These are phyloP conservation scores for Linnemannia schmuckeri DNA, from an alignment of 192 early-diverging fungal species.

Conservation along the genomic window DNA sequence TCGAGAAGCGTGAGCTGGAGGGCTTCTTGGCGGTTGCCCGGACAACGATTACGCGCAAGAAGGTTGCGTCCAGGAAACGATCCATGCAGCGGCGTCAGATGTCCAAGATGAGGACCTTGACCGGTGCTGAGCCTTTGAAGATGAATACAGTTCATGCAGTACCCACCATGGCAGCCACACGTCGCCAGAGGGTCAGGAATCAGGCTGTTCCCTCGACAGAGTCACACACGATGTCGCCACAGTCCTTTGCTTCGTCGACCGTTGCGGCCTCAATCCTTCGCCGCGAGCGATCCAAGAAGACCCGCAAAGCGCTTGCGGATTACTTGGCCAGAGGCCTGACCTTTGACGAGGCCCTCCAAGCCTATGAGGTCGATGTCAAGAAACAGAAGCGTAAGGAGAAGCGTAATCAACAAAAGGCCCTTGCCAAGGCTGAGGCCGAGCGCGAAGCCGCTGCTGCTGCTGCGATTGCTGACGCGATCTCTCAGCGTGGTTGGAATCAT, in stretches of 20 bases:
- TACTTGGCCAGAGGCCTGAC: conserved; percentile 34
- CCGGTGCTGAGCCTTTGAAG: background rate
- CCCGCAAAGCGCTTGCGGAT: conserved; percentile 34
- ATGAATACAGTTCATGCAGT: background rate
- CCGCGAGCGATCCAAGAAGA: conserved; percentile 30
- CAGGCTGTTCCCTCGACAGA: background rate
- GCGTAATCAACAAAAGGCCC: conserved; percentile 25
- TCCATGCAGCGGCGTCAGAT: conserved; percentile 29
- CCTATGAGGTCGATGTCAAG: conserved; percentile 11
- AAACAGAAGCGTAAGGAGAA: conserved; percentile 18
- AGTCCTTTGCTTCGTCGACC: background rate
- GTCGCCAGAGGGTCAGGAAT: background rate
- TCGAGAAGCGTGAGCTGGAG: conserved; percentile 40
- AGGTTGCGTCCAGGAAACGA: conserved; percentile 15
- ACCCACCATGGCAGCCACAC: background rate
- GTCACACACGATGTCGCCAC: background rate
- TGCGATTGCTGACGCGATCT: conserved; percentile 26
- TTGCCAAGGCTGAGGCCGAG: conserved; percentile 35
- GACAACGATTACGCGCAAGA: conserved; percentile 17
- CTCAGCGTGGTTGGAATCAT: conserved; percentile 12
- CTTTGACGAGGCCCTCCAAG: conserved; percentile 28
- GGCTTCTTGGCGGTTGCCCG: conserved; percentile 38
- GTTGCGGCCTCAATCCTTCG: conserved; percentile 14
- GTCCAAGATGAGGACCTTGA: conserved; percentile 30
- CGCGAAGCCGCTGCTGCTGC: conserved; percentile 16